Base-by-base conservation (phyloP, 306 rosid species). In the Inga oerstediana region DNA sequence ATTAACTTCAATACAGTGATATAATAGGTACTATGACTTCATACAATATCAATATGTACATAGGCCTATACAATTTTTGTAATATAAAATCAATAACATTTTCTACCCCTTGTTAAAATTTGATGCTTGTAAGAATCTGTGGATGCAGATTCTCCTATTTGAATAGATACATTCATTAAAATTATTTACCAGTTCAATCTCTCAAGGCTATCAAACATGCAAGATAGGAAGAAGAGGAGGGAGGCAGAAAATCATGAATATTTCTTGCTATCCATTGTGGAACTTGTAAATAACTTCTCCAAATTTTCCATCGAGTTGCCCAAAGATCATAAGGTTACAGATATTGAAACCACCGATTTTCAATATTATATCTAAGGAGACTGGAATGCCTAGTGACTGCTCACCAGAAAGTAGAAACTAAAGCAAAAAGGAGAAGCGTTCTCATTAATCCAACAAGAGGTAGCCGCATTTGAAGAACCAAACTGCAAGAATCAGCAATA, bases 361-460 rank as follows among this genome's bases (percentile, higher is more conserved):
- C 46, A 72, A 62, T 49, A 80, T 59, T 58, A 2, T 46, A 69
- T 70, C 7, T 70, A 44, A 54, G 56, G 24, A 79, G 72, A 32
- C 62, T 70, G n/a, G 74, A 85, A 79, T 58, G 74, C 73, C 76
- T 79, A 72, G 80, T 52, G 62, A 64, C 13, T 51, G 32, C 83
- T 82, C 85, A 90, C 97, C 89, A 76, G 86, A 4, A 78, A 83
- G 90, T 70, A 52, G 83, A 87, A 68, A 86, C 11, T 75, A 86
- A 83, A 85, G 83, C 68, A 66, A 72, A 48, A 46, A 80, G 80
- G 37, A 71, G 43, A 70, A 85, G 52, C 43, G 72, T 72, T 67
- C 32, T 14, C 76, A 44, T 66, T 74, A 85, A 82, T 82, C 86
- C 85, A 82, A 65, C 79, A 82, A 76, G 79, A 76, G 69, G 76